Percentiles rank a stretch among this genome's conserved stretches.
phyloP scores from a whole-genome alignment of 768 basidiomycete genomes.

The Trichaptum fuscoviolaceum region DNA sequence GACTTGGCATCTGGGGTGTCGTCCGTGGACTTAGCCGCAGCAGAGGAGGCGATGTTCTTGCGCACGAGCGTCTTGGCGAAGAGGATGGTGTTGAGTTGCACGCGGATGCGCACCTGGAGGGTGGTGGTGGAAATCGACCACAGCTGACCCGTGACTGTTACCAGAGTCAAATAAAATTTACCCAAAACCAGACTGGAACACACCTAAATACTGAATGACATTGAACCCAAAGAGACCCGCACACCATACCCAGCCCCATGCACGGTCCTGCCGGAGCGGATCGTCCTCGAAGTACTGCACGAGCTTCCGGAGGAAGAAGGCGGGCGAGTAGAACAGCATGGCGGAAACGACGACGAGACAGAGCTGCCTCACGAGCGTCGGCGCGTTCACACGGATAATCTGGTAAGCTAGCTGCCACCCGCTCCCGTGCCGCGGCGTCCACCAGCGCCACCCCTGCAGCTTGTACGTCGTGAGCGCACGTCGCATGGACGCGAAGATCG shows the following conservation, averaged over 20 bases:
- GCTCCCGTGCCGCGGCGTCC: slow-evolving; percentile 55
- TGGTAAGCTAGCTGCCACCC: slow-evolving; percentile 63
- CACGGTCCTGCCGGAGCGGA: slow-evolving; percentile 43
- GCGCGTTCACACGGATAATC: slow-evolving; percentile 51
- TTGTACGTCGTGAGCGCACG: slow-evolving; percentile 44
- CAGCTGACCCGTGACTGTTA: slow-evolving; percentile 60
- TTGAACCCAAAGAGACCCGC: slow-evolving; percentile 45
- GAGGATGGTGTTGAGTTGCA: slow-evolving; percentile 79
- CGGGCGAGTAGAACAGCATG: slow-evolving; percentile 57
- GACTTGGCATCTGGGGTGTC: slow-evolving; percentile 16
- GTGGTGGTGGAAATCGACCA: slow-evolving; percentile 67
- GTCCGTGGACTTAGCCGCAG: slow-evolving; percentile 22
- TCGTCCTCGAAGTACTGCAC: slow-evolving; percentile 65
- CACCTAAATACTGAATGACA: slow-evolving; percentile 38
- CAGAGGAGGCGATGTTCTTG: slow-evolving; percentile 76
- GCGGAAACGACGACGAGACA: slow-evolving; percentile 53
- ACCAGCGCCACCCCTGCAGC: slow-evolving; percentile 42
- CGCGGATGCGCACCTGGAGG: slow-evolving; percentile 62
- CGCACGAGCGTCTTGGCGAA: slow-evolving; percentile 84
- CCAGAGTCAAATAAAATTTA: slow-evolving; percentile 9
- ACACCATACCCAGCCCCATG: slow-evolving; percentile 74
- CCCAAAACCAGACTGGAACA: slow-evolving; percentile 14
- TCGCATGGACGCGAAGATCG: slow-evolving; percentile 64
- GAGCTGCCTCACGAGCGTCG: slow-evolving; percentile 36
- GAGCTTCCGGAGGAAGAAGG: slow-evolving; percentile 55